Percentiles rank a stretch among this genome's conserved stretches.
Evolutionary conservation across 179 eudicot genomes (phyloP).

Genomic region (Corrigiola litoralis): DNA sequence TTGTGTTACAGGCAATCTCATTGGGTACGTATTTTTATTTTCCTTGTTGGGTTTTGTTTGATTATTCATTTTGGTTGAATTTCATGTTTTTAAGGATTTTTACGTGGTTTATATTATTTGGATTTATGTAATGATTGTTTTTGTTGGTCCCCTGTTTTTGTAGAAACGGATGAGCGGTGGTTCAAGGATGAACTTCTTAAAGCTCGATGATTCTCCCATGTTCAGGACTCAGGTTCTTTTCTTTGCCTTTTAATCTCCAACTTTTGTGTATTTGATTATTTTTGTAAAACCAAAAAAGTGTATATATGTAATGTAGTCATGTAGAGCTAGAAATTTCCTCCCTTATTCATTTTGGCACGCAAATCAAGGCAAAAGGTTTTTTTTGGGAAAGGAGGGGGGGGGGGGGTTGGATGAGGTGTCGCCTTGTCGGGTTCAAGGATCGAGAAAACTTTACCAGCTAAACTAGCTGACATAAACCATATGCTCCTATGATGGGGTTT

Average conservation of each 20-base stretch:
- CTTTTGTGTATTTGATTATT: not conserved
- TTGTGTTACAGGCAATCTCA: conserved; percentile 29
- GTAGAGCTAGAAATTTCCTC: too few relatives aligned
- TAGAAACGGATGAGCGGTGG: conserved; percentile 23
- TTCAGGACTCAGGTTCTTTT: conserved; percentile 41
- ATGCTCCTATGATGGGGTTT: not conserved
- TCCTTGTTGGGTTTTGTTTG: not conserved
- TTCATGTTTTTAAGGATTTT: not conserved
- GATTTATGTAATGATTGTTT: not conserved
- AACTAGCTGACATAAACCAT: not conserved
- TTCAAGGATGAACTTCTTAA: conserved; percentile 36
- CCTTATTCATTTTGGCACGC: too few relatives aligned
- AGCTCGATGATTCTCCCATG: conserved; percentile 68
- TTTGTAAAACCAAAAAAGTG: too few relatives aligned
- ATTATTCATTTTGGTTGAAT: not conserved
- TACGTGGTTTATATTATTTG: not conserved
- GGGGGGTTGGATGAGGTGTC: too few relatives aligned
- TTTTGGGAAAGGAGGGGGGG: too few relatives aligned
- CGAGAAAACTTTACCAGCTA: not conserved
- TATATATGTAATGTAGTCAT: too few relatives aligned
- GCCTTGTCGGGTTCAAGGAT: too few relatives aligned
- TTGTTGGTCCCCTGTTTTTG: not conserved
- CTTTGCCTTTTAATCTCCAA: not conserved
- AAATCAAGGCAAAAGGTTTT: too few relatives aligned
- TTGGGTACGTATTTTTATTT: conserved; percentile 14